Evolutionary conservation across 2,329 filamentous ascomycete species (phyloP).

Genomic region (Aureobasidium sp.): DNA sequence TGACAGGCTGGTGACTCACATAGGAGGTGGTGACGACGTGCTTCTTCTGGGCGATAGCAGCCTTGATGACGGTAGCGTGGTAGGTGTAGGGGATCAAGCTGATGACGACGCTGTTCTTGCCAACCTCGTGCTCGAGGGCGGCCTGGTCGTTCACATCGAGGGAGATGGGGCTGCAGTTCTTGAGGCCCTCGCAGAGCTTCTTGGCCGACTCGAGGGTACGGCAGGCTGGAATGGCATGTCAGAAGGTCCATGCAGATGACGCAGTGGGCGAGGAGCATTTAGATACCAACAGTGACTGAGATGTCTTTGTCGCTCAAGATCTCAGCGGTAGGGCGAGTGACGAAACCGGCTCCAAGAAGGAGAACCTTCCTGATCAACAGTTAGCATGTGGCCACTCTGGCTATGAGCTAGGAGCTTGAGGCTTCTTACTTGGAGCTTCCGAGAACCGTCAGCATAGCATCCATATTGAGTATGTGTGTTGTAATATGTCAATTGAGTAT

Average conservation of each 20-base stretch:
- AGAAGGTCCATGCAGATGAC: not conserved
- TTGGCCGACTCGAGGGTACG: slow-evolving; percentile 70
- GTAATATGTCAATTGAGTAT: not conserved
- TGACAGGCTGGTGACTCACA: slow-evolving; percentile 35
- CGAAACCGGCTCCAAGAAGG: slow-evolving; percentile 45
- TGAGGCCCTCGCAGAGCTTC: slow-evolving; percentile 63
- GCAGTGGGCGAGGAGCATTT: not conserved
- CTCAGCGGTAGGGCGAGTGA: slow-evolving; percentile 50
- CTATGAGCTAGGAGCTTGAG: not conserved
- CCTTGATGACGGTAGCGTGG: slow-evolving; percentile 85
- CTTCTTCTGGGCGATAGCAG: slow-evolving; percentile 88
- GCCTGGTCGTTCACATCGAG: slow-evolving; percentile 72
- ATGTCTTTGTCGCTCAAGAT: slow-evolving; percentile 50
- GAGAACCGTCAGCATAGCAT: slow-evolving; percentile 23
- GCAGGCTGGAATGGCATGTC: slow-evolving; percentile 51
- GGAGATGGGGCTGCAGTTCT: slow-evolving; percentile 66
- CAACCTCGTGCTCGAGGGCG: slow-evolving; percentile 73
- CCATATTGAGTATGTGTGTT: slow-evolving; percentile 23
- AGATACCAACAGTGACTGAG: slow-evolving; percentile 46
- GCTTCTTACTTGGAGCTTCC: slow-evolving; percentile 27
- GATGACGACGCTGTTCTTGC: slow-evolving; percentile 51
- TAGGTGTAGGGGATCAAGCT: slow-evolving; percentile 82
- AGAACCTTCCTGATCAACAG: slow-evolving; percentile 32
- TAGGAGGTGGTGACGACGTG: slow-evolving; percentile 94
- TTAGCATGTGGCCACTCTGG: slow-evolving; percentile 5